Evolutionary conservation across 495 filamentous ascomycete genomes (phyloP).

Genomic region (Jackrogersella minutella): DNA sequence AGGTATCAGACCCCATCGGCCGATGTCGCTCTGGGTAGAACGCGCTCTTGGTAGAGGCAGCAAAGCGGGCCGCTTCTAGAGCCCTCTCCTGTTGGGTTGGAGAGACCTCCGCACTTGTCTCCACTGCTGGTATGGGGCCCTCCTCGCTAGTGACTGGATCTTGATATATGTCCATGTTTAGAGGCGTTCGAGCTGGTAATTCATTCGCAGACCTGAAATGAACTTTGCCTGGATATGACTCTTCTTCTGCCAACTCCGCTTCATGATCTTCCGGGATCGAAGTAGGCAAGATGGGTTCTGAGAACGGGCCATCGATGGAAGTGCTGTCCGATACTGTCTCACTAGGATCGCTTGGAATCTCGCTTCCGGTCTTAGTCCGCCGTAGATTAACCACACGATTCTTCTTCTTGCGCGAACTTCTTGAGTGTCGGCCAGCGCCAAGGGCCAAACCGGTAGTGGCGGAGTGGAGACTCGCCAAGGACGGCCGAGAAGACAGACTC

Average conservation of each 20-base stretch:
- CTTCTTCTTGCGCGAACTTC: conserved; percentile 81
- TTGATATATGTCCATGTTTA: conserved; percentile 42
- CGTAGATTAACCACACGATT: conserved; percentile 93
- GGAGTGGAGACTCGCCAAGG: conserved; percentile 57
- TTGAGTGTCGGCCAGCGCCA: conserved; percentile 69
- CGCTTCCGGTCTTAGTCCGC: conserved; percentile 65
- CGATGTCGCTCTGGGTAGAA: conserved; percentile 42
- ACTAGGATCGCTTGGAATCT: conserved; percentile 57
- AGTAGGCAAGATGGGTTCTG: conserved; percentile 56
- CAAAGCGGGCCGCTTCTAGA: conserved; percentile 42
- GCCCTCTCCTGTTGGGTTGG: conserved; percentile 41
- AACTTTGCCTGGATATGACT: conserved; percentile 50
- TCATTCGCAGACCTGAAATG: conserved; percentile 49
- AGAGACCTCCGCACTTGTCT: conserved; percentile 29
- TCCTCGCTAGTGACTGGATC: conserved; percentile 25
- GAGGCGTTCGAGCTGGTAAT: conserved; percentile 40
- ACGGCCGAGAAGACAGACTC: conserved; percentile 55
- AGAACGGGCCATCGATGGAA: conserved; percentile 52
- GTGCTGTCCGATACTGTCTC: conserved; percentile 50
- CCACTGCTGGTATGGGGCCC: conserved; percentile 11
- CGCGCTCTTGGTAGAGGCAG: conserved; percentile 46
- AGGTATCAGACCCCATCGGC: conserved; percentile 49
- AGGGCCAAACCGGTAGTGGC: conserved; percentile 68
- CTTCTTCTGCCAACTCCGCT: conserved; percentile 59
- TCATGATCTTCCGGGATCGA: conserved; percentile 62